Evolutionary conservation across 805 yeast genomes (phyloP), one percentile per base, ranked within the genome.

Genomic region (Hanseniaspora singularis): DNA sequence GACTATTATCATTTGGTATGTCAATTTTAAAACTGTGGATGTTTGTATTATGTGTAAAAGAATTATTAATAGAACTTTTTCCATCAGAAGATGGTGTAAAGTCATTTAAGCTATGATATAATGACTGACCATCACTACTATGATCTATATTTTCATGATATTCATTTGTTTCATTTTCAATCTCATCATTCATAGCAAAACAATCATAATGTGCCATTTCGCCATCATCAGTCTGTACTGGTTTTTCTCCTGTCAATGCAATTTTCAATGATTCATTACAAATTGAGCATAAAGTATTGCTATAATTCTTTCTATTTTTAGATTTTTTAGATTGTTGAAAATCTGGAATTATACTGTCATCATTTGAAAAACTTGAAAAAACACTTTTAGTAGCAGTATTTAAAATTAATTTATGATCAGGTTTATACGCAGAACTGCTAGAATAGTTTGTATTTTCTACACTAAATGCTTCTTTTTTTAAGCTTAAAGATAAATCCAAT

Each of bases 141-240:
- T 53, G 39, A 65, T 43, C 15, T n/a, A n/a, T n/a, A 53, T 55
- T 22, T 61, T 58, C n/a, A 59, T 15, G 1, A 56, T 49, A 2
- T 55, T 55, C n/a, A 57, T 61, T n/a, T n/a, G n/a, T 36, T 59
- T 62, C 3, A 47, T 47, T 4, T 28, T 20, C 19, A 11, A 12
- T 5, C 8, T 18, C 20, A 14, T 30, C n/a, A 20, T 16, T 11
- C 7, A 66, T 58, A 3, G 61, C 50, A 27, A 62, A 67, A 50
- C 78, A 73, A 45, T 67, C 62, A 45, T 62, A 61, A 54, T 73
- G 78, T 24, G 68, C 57, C 33, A 61, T 60, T 53, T 72, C 76
- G 6, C 63, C 58, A 55, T 76, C 71, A 1, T 63, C 52, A 37
- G 72, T 51, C 28, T 65, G 68, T 3, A 73, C 48, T 0, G 67